Base-by-base conservation (phyloP, 1,284 basidiomycete genomes). In the Leucoagaricus sp. region DNA sequence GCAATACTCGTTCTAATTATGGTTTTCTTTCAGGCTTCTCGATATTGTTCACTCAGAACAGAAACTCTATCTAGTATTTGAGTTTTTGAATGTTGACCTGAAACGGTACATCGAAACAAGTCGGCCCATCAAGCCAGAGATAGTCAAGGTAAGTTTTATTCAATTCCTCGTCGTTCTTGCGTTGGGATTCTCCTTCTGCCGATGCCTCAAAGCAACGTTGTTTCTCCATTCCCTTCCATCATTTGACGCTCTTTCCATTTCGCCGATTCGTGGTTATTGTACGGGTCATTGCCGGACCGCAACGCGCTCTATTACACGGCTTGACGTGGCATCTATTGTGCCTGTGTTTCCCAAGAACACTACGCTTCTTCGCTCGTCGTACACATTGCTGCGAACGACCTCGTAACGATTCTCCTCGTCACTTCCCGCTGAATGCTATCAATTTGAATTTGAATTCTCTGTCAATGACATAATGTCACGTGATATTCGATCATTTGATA, bases 31-130 rank as follows among this genome's bases (percentile, higher is more conserved):
- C 68, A 95, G 96, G 67, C 78, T 99, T 58, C 82, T 96, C 58
- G 96, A 99, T 75, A 98, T 99, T 62, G 93, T 98, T 8, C 96
- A 99, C 72, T 92, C 93, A 17, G 96, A 99, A 74, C 89, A 93
- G 74, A 96, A 97, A 74, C 83, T 99, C 48, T 98, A 96, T 72
- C 87, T 99, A 62, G 96, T 99, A 46, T 98, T 96, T 70, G 97
- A 99, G 75, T 95, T 94, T 72, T 79, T 95, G 59, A 93, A 96
- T 69, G 87, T 95, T 54, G 96, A 99, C 75, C 75, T 99, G 65
- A 98, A 99, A 72, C 85, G 91, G 47, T 99, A 96, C 75, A 98
- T 98, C 86, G 96, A 98, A 72, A 87, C 84, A 63, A 73, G 81
- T 59, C 80, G 87, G 61, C 87, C 89, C 28, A 83, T 91, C 61